Evolutionary conservation across 345 rosid species (phyloP), one percentile per base, ranked within the genome.

Genomic region (Ceriops tagal): DNA sequence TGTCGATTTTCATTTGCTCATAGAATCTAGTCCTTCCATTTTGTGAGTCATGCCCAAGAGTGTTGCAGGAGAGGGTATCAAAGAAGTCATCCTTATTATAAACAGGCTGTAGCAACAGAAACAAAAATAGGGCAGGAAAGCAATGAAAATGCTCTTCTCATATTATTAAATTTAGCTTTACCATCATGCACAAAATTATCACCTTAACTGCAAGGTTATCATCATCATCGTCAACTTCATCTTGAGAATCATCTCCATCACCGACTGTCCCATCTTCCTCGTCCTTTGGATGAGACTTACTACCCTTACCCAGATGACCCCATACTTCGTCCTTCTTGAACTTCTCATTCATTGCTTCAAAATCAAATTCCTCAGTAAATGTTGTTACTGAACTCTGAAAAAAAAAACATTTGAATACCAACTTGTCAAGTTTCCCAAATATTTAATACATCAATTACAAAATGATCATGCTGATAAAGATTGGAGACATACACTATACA

Each of bases 281-380:
- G 64, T 67, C 79, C 71, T 71, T 78, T 61, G 43, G 28, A 65
- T 65, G 53, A 62, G 77, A 68, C 75, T 82, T 84, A 71, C 73
- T 79, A 70, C 75, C 84, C 83, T 89, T 92, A 58, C 98, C 98
- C 51, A 92, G 93, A 78, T 92, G 85, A 67, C 96, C 98, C 98
- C 98, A 92, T 11, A 92, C 93, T 80, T 92, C 96, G 79, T 92
- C 92, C 84, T 92, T 92, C 39, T 92, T 92, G 77, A 92, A 92
- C 81, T 87, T 92, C 75, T 92, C 98, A 85, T 92, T 92, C 98
- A 92, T 92, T 47, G 96, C 96, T 16, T 52, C 81, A 70, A 92
- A 92, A 73, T 92, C 98, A 81, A 92, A 92, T 75, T 92, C 98
- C 87, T 92, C 96, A 2, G 89, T 85, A 71, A 92, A 92, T 71